Base-by-base conservation (phyloP, 1,284 basidiomycete species). In the Quambalaria eucalypti region DNA sequence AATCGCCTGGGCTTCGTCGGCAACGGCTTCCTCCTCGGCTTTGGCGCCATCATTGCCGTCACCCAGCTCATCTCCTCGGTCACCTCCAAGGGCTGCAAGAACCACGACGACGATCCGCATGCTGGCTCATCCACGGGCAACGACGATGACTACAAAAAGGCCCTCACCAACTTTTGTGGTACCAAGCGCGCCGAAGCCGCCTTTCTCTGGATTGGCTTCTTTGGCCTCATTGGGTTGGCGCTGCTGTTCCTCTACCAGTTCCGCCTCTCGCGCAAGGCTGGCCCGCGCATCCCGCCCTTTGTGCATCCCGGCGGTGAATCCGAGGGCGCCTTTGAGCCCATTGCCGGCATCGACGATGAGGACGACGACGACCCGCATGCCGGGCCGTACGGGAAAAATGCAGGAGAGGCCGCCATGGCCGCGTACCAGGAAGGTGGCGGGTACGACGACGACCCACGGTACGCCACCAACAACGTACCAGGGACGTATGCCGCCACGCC, bases 121-220 rank as follows among this genome's bases (percentile, higher is more conserved):
- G 69, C 65, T 3, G 56, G 33, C 21, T 33, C 28, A 4, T 61
- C 60, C 19, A 61, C 62, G 23, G 68, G 66, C 8, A 56, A 59
- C 6, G 51, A 52, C 12, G 60, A 60, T 26, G 56, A 46, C 28
- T 72, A 62, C 52, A 51, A 59, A 49, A 54, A 54, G 10, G 65
- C 62, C 28, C 57, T 72, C 3, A 56, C 54, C 21, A 60, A 57
- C 51, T 72, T 66, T 56, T 72, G 69, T 48, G 57, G 61, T 19
- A 66, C 62, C 40, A 72, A 72, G 53, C 61, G 66, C 10, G 69
- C 68, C 16, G 61, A 61, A 23, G 58, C 66, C 16, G 69, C 69
- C 29, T 72, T 72, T 44, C 60, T 59, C 47, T 70, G 68, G 68
- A 66, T 72, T 51, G 54, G 62, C 2, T 69, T 59, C 61, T 48